Conservation (phyloP, 1,284 basidiomycete species). For the Ceratobasidium sp. region DNA sequence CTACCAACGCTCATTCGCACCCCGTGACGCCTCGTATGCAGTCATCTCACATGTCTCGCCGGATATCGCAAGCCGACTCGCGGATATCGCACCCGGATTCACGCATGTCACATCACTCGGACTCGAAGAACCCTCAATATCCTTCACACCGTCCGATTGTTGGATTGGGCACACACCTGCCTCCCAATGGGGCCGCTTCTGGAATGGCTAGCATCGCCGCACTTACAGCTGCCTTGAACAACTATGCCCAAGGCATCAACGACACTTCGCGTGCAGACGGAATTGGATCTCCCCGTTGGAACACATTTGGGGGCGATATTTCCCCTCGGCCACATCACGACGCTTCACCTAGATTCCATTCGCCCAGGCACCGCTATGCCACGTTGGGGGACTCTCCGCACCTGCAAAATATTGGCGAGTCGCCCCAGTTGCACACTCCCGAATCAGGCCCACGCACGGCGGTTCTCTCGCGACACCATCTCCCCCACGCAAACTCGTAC, state of each 20-base stretch:
- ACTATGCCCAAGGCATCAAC: conserved; percentile 21
- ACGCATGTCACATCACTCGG: conserved; percentile 42
- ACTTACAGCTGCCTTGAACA: conserved; percentile 23
- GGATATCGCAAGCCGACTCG: conserved; percentile 47
- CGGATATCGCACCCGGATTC: conserved; percentile 40
- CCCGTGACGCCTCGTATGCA: conserved; percentile 43
- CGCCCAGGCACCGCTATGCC: neutral
- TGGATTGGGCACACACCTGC: neutral
- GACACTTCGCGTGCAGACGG: neutral
- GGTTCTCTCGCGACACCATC: conserved; percentile 57
- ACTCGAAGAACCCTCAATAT: too few species aligned
- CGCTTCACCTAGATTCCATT: neutral
- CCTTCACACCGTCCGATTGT: neutral
- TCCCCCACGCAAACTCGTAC: conserved; percentile 46
- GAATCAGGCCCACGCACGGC: conserved; percentile 23
- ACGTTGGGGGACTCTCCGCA: neutral
- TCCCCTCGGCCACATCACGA: neutral
- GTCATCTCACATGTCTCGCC: conserved; percentile 47
- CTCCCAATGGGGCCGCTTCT: conserved; percentile 22
- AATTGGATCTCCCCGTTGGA: neutral
- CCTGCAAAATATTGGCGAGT: neutral
- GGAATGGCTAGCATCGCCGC: conserved; percentile 34
- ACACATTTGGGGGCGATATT: neutral
- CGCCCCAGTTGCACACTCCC: neutral
- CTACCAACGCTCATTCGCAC: conserved; percentile 50